Evolutionary conservation across 805 yeast genomes (phyloP).

Genomic region (Yarrowia divulgata): DNA sequence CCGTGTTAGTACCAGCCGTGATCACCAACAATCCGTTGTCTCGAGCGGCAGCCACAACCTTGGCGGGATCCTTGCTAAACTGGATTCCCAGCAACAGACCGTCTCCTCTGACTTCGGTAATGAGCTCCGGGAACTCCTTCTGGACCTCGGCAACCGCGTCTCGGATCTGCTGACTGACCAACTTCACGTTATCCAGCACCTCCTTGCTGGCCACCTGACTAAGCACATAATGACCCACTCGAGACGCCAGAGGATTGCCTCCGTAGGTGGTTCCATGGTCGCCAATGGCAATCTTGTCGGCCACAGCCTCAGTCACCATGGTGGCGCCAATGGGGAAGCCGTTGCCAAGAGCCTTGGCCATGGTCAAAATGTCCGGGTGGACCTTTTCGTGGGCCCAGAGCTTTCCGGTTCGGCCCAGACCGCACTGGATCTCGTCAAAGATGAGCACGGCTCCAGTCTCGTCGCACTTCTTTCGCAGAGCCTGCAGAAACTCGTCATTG

Average conservation of each 20-base stretch:
- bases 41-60: constrained; percentile 72
- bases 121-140: constrained; percentile 64
- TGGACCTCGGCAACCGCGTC: constrained; percentile 55
- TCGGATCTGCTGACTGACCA: constrained; percentile 65
- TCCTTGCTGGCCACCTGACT: constrained; percentile 66
- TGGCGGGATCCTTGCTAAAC: constrained; percentile 66
- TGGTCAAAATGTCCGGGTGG: constrained; percentile 92
- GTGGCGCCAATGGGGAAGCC: constrained; percentile 98
- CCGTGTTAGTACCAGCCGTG: constrained; percentile 90
- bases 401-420: constrained; percentile 89
- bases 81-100: constrained; percentile 89
- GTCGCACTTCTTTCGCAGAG: constrained; percentile 70
- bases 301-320: constrained; percentile 81
- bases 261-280: constrained; percentile 99
- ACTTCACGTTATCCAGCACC: constrained; percentile 66
- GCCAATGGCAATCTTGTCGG: constrained; percentile 76
- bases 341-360: constrained; percentile 96
- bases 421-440: constrained; percentile 97
- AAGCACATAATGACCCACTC: constrained; percentile 80
- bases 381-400: constrained; percentile 88
- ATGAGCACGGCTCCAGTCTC: constrained; percentile 77
- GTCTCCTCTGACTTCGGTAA: constrained; percentile 80
- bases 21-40: constrained; percentile 83
- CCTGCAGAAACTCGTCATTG: constrained; percentile 65
- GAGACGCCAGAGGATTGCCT: constrained; percentile 91